Conservation (phyloP, 495 filamentous ascomycete genomes). For the Neurospora discreta region DNA sequence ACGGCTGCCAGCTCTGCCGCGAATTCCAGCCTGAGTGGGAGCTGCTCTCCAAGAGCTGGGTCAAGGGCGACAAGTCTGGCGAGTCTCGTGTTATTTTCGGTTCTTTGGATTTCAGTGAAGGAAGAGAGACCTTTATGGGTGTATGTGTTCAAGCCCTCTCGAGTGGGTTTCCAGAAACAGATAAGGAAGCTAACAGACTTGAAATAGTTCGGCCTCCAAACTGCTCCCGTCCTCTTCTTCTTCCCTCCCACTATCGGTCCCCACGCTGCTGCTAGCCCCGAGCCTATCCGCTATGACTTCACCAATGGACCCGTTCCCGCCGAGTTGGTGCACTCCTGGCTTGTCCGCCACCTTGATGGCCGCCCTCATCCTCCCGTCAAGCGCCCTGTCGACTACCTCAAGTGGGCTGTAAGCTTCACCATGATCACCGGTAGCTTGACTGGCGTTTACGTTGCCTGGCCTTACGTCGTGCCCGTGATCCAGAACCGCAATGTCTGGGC, state of each 20-base stretch:
- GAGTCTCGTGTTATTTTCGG: constrained; percentile 67
- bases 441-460: constrained; percentile 61
- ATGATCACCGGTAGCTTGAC: constrained; percentile 56
- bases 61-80: constrained; percentile 61
- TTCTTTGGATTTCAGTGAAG: constrained; percentile 81
- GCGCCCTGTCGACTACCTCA: constrained; percentile 79
- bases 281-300: constrained; percentile 81
- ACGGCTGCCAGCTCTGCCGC: constrained; percentile 75
- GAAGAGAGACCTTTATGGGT: constrained; percentile 77
- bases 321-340: constrained; percentile 67
- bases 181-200: background rate
- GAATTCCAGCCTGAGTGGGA: constrained; percentile 96
- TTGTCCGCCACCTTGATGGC: constrained; percentile 64
- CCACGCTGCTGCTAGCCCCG: constrained; percentile 54
- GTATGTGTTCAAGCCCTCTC: constrained; percentile 34
- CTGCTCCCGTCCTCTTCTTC: constrained; percentile 77
- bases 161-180: background rate
- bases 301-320: constrained; percentile 59
- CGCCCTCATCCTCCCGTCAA: constrained; percentile 62
- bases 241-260: constrained; percentile 87
- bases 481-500: constrained; percentile 93
- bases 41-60: constrained; percentile 78
- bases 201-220: constrained; percentile 78
- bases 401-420: constrained; percentile 56
- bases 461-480: constrained; percentile 74